Conservation (phyloP, 768 basidiomycete genomes). For the Russula sp. region DNA sequence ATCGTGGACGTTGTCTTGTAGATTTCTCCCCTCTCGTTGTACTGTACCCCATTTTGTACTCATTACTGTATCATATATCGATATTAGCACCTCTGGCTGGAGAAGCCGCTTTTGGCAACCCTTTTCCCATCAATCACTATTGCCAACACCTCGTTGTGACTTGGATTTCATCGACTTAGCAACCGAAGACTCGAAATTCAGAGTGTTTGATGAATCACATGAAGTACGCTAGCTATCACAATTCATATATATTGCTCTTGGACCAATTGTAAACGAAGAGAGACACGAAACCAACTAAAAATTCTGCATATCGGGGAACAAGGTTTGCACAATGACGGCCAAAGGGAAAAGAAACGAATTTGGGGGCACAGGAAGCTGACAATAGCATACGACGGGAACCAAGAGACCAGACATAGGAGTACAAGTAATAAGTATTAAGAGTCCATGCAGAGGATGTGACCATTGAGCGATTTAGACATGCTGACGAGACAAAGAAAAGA, state of each 20-base stretch:
- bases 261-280: not conserved
- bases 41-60: not conserved
- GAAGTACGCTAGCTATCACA: not conserved
- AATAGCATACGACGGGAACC: slow-evolving; percentile 10
- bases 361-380: not conserved
- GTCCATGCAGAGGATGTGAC: slow-evolving; percentile 12
- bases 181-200: not conserved
- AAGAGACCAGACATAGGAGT: slow-evolving; percentile 10
- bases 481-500: not conserved
- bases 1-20: not conserved
- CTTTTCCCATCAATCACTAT: not conserved
- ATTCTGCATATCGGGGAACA: slow-evolving; percentile 11
- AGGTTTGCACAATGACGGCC: not conserved
- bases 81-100: not conserved
- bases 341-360: not conserved
- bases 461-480: slow-evolving; percentile 14
- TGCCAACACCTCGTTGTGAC: not conserved
- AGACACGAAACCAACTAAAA: slow-evolving; percentile 9
- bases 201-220: not conserved
- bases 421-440: slow-evolving; percentile 17
- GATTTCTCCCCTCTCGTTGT: not conserved
- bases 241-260: not conserved
- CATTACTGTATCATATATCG: not conserved
- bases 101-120: not conserved
- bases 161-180: not conserved